A percentile compares a stretch with the other conserved stretches of the same genome.
These are phyloP conservation scores for Bombardia bombarda DNA, from an alignment of 495 filamentous ascomycete species.

Conservation along the genomic window DNA sequence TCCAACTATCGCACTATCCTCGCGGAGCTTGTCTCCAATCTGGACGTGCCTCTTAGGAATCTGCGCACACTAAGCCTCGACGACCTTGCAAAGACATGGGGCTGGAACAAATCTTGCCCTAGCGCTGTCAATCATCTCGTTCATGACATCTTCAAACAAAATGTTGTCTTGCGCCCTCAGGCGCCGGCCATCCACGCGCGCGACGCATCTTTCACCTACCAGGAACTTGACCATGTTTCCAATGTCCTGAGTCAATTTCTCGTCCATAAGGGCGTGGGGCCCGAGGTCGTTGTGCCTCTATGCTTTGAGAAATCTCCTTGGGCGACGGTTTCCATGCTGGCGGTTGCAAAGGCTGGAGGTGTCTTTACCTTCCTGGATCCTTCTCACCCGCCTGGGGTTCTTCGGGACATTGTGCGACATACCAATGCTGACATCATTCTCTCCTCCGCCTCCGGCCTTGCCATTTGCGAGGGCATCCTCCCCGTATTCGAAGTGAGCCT, in stretches of 20 bases:
- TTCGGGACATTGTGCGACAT: neutral
- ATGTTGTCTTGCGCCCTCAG: conserved; percentile 17
- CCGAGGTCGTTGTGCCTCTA: conserved; percentile 43
- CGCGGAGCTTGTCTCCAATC: no score
- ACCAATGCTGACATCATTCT: conserved; percentile 27
- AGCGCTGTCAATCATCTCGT: no score
- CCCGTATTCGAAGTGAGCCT: no score
- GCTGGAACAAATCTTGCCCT: no score
- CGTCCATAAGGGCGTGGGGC: conserved; percentile 35
- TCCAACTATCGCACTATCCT: no score
- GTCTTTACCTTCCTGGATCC: conserved; percentile 45
- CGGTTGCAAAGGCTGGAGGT: conserved; percentile 36
- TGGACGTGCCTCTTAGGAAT: no score
- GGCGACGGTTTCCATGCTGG: conserved; percentile 36
- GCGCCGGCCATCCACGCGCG: conserved; percentile 25
- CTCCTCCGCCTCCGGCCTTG: conserved; percentile 7
- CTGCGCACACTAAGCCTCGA: no score
- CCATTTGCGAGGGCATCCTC: conserved; percentile 12
- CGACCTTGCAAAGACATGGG: no score
- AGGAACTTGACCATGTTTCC: conserved; percentile 30
- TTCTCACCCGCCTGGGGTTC: conserved; percentile 31
- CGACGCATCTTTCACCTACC: conserved; percentile 49
- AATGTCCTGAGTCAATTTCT: conserved; percentile 33
- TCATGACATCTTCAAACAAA: no score
- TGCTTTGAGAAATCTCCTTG: conserved; percentile 43